Percentiles rank a stretch among this genome's conserved stretches.
phyloP scores from a whole-genome alignment of 129 eudicot genomes.

The Artemisia annua region DNA sequence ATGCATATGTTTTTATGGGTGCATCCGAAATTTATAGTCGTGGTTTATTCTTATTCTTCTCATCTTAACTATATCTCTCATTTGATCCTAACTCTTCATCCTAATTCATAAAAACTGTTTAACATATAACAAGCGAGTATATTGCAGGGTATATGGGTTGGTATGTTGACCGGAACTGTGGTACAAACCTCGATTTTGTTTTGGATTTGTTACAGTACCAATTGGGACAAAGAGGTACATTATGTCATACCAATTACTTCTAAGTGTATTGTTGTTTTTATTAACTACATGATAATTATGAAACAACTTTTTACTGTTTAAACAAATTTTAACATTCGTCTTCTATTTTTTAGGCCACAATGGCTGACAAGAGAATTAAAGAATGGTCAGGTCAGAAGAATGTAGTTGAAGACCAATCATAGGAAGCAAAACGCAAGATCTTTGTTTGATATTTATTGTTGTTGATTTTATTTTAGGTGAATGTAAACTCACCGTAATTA shows the following conservation, averaged over 20 bases:
- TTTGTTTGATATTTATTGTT: not conserved
- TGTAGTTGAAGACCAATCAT: not conserved
- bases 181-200: conserved; percentile 45
- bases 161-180: conserved; percentile 51
- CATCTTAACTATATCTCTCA: no score
- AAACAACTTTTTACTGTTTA: not conserved
- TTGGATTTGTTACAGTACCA: conserved; percentile 51
- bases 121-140: not conserved
- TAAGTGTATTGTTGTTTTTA: not conserved
- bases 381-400: conserved; percentile 34
- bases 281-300: not conserved
- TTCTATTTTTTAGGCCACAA: conserved; percentile 50
- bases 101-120: no score
- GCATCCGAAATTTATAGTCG: no score
- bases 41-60: no score
- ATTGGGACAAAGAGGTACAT: conserved; percentile 64
- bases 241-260: not conserved
- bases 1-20: no score
- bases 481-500: not conserved
- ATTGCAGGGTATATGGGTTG: conserved; percentile 60
- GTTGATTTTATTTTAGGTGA: not conserved
- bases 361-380: conserved; percentile 30
- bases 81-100: no score
- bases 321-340: not conserved
- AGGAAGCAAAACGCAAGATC: no score